These are phyloP conservation scores for Otatea glauca DNA, from an alignment of 176 grass and related monocot species.

Conservation along the genomic window DNA sequence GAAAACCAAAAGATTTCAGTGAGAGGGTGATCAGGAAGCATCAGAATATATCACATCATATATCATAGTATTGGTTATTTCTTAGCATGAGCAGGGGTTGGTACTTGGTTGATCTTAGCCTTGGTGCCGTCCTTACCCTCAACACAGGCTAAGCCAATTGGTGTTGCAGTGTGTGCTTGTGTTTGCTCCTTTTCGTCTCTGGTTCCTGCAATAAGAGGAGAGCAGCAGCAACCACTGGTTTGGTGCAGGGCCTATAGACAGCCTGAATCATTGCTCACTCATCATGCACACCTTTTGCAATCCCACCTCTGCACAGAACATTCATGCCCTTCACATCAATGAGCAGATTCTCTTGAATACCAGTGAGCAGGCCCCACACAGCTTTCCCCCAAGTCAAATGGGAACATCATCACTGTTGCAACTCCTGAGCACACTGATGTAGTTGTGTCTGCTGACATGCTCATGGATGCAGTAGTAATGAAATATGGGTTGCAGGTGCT, in stretches of 20 bases:
- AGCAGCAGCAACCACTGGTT: conserved; percentile 40
- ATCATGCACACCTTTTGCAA: conserved; percentile 48
- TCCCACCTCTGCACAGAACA: conserved; percentile 38
- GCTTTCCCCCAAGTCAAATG: conserved; percentile 43
- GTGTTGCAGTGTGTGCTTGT: neutral
- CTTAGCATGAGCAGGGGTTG: neutral
- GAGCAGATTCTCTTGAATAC: conserved; percentile 48
- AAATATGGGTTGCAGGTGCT: conserved; percentile 3
- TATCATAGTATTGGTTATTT: conserved; percentile 30
- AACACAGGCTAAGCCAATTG: conserved; percentile 19
- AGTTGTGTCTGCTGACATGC: neutral
- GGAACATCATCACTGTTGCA: conserved; percentile 35
- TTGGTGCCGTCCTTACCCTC: conserved; percentile 14
- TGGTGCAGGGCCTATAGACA: conserved; percentile 43
- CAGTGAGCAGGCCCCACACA: conserved; percentile 3
- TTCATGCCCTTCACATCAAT: conserved; percentile 44
- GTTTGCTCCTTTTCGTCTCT: conserved; percentile 18
- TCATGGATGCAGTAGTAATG: conserved; percentile 27
- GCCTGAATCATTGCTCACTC: conserved; percentile 47
- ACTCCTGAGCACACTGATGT: conserved; percentile 19
- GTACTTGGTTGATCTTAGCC: conserved; percentile 3
- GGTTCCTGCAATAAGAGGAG: conserved; percentile 27
- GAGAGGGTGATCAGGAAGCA: conserved; percentile 36
- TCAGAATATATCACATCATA: conserved; percentile 46
- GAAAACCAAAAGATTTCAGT: neutral